Percentiles rank a stretch among this genome's conserved stretches.
These are phyloP conservation scores for Capsicum chinense DNA, from an alignment of 257 asterid species.

Conservation along the genomic window DNA sequence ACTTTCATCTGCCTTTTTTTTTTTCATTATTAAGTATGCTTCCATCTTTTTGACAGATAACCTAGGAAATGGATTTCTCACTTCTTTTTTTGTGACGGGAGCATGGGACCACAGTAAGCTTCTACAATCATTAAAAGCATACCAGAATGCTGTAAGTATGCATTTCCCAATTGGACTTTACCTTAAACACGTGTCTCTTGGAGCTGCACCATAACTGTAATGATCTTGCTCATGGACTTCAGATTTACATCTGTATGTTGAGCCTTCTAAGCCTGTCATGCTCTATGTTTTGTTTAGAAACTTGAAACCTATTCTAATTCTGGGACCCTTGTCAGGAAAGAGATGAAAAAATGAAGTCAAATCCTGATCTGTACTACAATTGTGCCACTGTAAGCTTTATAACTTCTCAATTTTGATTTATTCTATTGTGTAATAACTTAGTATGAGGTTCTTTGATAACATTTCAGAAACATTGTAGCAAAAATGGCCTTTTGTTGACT, in stretches of 20 bases:
- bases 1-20: not conserved
- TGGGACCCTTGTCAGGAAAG: slow-evolving; percentile 66
- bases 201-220: not conserved
- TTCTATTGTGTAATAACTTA: slow-evolving; percentile 14
- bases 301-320: slow-evolving; percentile 24
- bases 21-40: not conserved
- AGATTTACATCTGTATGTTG: slow-evolving; percentile 24
- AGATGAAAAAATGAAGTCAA: slow-evolving; percentile 79
- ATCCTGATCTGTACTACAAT: slow-evolving; percentile 89
- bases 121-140: slow-evolving; percentile 80
- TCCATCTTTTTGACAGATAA: slow-evolving; percentile 60
- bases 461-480: slow-evolving; percentile 17
- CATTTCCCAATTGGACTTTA: slow-evolving; percentile 11
- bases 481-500: slow-evolving; percentile 8
- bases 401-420: slow-evolving; percentile 4
- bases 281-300: slow-evolving; percentile 18
- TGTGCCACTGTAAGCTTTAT: slow-evolving; percentile 75
- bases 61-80: slow-evolving; percentile 87
- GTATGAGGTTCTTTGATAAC: slow-evolving; percentile 1
- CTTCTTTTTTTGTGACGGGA: slow-evolving; percentile 85
- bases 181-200: not conserved
- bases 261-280: slow-evolving; percentile 24
- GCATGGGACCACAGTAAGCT: slow-evolving; percentile 85
- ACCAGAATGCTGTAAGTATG: slow-evolving; percentile 91
- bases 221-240: slow-evolving; percentile 4